Base-by-base conservation (phyloP, 768 basidiomycete genomes). In the Collybiopsis confluens region DNA sequence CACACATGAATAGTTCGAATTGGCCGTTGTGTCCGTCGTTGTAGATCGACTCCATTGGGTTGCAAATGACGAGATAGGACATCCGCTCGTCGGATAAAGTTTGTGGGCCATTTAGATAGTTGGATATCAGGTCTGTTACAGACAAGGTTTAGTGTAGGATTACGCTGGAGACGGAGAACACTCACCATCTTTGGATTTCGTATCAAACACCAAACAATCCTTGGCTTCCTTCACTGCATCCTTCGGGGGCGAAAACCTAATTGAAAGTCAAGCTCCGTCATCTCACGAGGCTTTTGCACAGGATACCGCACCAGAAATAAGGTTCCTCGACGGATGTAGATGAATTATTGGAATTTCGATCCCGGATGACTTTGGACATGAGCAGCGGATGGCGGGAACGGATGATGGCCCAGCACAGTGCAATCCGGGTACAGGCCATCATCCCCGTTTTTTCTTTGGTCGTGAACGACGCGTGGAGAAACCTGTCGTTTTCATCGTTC, bases 61-160 rank as follows among this genome's bases (percentile, higher is more conserved):
- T 59, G 1, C 59, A 64, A 36, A 67, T 61, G 52, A 82, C 59
- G 53, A 86, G 74, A 59, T 71, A 75, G 1, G 83, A 80, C 4
- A 86, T 71, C 11, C 74, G 67, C 1, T 73, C 60, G 57, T 78
- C 70, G 0, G 79, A 81, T 20, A 88, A 70, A 0, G 75, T 75
- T 10, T 85, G 78, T 1, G 77, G 69, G 0, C 85, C 86, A 60
- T 87, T 86, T 57, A 87, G 75, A 61, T 85, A 86, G 1, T 61
- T 55, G 35, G 77, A 71, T 56, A 86, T 78, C 4, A 85, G 68
- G 49, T 73, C 74, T 73, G 18, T 3, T 28, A 1, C 16, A n/a
- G n/a, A 7, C 7, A 30, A 20, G 5, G 11, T 45, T 36, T 49
- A 47, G 24, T 45, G 15, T 35, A 15, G 0, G 11, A 13, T n/a